These are phyloP conservation scores for Lactuca sativa DNA, from an alignment of 129 eudicot genomes.

Conservation along the genomic window DNA sequence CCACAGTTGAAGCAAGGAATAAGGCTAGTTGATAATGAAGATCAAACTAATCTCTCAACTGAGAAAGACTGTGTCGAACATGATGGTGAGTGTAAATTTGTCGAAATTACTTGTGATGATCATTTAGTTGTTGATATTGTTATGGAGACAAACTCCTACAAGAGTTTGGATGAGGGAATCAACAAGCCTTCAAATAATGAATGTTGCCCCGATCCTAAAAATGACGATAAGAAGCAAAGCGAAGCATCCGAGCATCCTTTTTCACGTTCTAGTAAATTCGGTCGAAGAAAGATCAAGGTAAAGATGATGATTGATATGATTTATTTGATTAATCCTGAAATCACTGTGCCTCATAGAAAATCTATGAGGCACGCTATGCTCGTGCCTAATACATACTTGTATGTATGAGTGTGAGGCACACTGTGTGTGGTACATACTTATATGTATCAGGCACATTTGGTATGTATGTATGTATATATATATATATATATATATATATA, in stretches of 20 bases:
- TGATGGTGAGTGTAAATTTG: constrained; percentile 73
- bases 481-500: too few relatives aligned
- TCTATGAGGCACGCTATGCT: background rate
- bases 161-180: constrained; percentile 37
- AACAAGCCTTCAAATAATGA: constrained; percentile 34
- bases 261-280: constrained; percentile 43
- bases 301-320: constrained; percentile 17
- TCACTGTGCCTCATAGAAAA: too few relatives aligned
- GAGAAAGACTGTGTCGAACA: constrained; percentile 49
- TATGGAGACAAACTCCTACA: constrained; percentile 15
- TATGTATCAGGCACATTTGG: too few relatives aligned
- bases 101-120: constrained; percentile 51
- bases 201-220: constrained; percentile 13
- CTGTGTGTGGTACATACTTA: background rate
- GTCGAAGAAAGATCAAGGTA: constrained; percentile 66
- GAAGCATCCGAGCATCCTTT: constrained; percentile 34
- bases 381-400: too few relatives aligned
- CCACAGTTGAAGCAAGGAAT: constrained; percentile 66
- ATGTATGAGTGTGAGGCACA: background rate
- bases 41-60: constrained; percentile 36
- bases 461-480: too few relatives aligned
- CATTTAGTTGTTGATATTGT: constrained; percentile 34
- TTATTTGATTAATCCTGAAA: background rate
- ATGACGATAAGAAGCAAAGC: constrained; percentile 24
- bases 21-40: constrained; percentile 56